Evolutionary conservation across 2,329 filamentous ascomycete genomes (phyloP), one percentile per base, ranked within the genome.

Genomic region (Cladophialophora psammophila): DNA sequence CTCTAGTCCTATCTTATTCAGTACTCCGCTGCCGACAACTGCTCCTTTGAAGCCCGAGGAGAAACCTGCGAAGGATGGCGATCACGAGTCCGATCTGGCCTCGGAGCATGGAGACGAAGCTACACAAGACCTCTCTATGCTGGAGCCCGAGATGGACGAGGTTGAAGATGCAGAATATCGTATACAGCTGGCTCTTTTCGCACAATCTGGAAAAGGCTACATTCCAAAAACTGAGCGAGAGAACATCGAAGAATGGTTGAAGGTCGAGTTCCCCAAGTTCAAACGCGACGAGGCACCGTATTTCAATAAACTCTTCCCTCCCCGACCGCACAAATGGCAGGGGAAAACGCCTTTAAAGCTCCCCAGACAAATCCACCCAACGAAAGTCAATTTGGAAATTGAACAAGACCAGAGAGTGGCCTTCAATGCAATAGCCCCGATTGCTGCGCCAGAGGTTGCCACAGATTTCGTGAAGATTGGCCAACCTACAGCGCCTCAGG

Each of bases 361-460:
- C 48, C 92, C 93, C 0, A 95, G 94, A 78, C 85, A 92, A 15
- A 84, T 98, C 3, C 86, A 93, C 5, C 93, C 93, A 0, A 94
- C 91, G 20, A 99, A 99, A 78, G 85, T 97, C 64, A 93, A 88
- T 68, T 84, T 99, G 13, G 95, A 99, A 68, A 82, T 98, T 38
- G 91, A 92, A 2, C 85, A 87, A 55, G 95, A 98, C 73, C 91
- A 96, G 72, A 92, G 96, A 77, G 93, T 93, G 73, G 84, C 86
- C 32, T 99, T 98, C 77, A 88, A 89, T 64, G 87, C 94, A n/a
- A 85, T 88, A 13, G 62, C 62, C 2, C 60, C 66, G 20, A 53
- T 64, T 15, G 36, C 62, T 32, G 34, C 56, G 10, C 60, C 64
- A 10, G 72, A 69, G 34, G 15, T 42, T 6, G 61, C 42, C 10